Percentiles rank a stretch among this genome's conserved stretches.
Evolutionary conservation across 2,329 filamentous ascomycete genomes (phyloP).

Genomic region (Colletotrichum sp.): DNA sequence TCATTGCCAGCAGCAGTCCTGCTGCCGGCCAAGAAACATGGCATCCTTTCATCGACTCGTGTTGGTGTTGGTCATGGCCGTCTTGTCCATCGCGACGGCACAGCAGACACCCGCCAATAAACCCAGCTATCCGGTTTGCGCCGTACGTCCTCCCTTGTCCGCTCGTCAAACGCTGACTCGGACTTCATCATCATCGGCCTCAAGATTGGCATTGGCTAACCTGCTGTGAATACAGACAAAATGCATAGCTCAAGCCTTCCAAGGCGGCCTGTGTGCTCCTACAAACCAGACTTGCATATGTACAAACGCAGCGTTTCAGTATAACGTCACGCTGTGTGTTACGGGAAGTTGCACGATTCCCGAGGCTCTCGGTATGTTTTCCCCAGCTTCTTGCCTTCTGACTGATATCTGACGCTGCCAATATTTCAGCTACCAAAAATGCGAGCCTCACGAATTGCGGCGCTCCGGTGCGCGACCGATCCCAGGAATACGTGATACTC

Average conservation of each 20-base stretch:
- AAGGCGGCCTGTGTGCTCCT: slow-evolving; percentile 20
- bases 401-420: neutral
- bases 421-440: slow-evolving; percentile 25
- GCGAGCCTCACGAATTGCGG: slow-evolving; percentile 29
- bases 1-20: neutral
- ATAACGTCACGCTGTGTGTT: slow-evolving; percentile 24
- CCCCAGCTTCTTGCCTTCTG: neutral
- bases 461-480: slow-evolving; percentile 30
- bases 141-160: slow-evolving; percentile 12
- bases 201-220: neutral
- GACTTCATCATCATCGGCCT: neutral
- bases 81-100: neutral
- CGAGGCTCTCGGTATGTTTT: slow-evolving; percentile 20
- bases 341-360: slow-evolving; percentile 25
- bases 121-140: slow-evolving; percentile 18
- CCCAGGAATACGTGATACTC: slow-evolving; percentile 33
- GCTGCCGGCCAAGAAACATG: neutral
- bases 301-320: slow-evolving; percentile 19
- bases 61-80: slow-evolving; percentile 1
- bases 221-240: neutral
- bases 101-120: neutral
- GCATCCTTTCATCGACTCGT: neutral
- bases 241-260: slow-evolving; percentile 16
- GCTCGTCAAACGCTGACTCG: neutral
- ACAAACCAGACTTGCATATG: slow-evolving; percentile 29